A percentile compares a stretch with the other conserved stretches of the same genome.
These are phyloP conservation scores for Paracoccidioides lutzii DNA, from an alignment of 2,329 filamentous ascomycete species.

Conservation along the genomic window DNA sequence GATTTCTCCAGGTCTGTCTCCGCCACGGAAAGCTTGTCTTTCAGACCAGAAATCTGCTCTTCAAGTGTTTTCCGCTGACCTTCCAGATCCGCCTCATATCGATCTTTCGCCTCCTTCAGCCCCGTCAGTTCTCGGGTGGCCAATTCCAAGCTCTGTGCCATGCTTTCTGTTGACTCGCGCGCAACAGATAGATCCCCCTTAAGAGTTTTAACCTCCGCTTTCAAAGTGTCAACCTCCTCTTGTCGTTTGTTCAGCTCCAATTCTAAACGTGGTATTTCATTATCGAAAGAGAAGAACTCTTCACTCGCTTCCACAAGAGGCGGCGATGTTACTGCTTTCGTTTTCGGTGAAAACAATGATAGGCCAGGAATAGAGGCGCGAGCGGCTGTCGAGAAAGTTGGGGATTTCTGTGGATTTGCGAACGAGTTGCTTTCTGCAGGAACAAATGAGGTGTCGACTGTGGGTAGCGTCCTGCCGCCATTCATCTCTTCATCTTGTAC, in stretches of 20 bases:
- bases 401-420: constrained; percentile 18
- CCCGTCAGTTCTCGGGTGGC: constrained; percentile 51
- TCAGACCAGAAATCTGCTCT: constrained; percentile 32
- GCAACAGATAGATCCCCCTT: constrained; percentile 58
- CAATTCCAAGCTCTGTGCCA: constrained; percentile 53
- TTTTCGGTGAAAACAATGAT: constrained; percentile 28
- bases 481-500: constrained; percentile 23
- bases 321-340: constrained; percentile 21
- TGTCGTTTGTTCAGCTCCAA: constrained; percentile 57
- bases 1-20: constrained; percentile 22
- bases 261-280: constrained; percentile 72
- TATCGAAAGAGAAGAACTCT: constrained; percentile 87
- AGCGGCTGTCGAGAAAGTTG: constrained; percentile 21
- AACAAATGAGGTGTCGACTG: constrained; percentile 31
- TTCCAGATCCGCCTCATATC: constrained; percentile 35
- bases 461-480: constrained; percentile 15
- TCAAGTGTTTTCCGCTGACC: constrained; percentile 28
- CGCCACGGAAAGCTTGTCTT: constrained; percentile 21
- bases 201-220: constrained; percentile 53
- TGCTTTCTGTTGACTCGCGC: constrained; percentile 55
- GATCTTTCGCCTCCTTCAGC: constrained; percentile 41
- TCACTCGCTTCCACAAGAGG: constrained; percentile 34
- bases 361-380: constrained; percentile 23
- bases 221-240: constrained; percentile 57
- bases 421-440: constrained; percentile 14